A percentile compares a stretch with the other conserved stretches of the same genome.
Evolutionary conservation across 75 land plant species (phyloP).

Genomic region (Pseudotsuga menziesii): DNA sequence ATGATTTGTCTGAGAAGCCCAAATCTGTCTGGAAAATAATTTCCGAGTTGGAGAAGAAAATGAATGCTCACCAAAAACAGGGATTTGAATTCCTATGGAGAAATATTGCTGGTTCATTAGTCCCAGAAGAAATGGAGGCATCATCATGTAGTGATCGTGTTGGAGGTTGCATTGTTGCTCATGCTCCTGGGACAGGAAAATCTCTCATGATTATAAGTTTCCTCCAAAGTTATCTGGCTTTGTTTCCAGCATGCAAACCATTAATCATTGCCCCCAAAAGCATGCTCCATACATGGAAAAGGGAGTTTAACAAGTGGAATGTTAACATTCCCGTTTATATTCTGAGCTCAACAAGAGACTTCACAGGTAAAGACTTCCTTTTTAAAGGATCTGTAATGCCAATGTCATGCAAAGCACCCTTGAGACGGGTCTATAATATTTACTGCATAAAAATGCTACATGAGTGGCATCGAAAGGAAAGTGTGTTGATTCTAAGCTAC

Average conservation of each 20-base stretch:
- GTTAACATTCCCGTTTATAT: conserved; percentile 42
- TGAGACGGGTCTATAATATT: conserved; percentile 31
- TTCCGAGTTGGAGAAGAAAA: conserved; percentile 20
- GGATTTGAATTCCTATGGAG: conserved; percentile 70
- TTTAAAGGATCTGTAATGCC: background rate
- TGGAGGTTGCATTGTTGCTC: conserved; percentile 92
- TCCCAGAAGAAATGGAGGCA: conserved; percentile 22
- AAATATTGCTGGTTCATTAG: conserved; percentile 41
- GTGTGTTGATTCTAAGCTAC: conserved; percentile 66
- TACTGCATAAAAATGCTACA: conserved; percentile 48
- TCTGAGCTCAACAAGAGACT: conserved; percentile 32
- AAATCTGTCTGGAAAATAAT: conserved; percentile 59
- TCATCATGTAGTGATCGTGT: conserved; percentile 8
- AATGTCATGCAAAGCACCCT: conserved; percentile 4
- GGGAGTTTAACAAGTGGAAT: conserved; percentile 71
- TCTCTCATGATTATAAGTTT: conserved; percentile 80
- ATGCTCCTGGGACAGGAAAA: conserved; percentile 97
- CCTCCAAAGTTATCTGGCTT: conserved; percentile 60
- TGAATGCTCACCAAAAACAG: conserved; percentile 57
- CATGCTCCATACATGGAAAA: conserved; percentile 55
- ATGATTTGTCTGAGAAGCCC: background rate
- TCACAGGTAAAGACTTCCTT: conserved; percentile 12
- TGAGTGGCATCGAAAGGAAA: conserved; percentile 56
- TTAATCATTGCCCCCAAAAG: conserved; percentile 72
- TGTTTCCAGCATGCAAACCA: conserved; percentile 53